Evolutionary conservation across 108 stramenopile genomes (phyloP).

Genomic region (Aureococcus anophagefferens): DNA sequence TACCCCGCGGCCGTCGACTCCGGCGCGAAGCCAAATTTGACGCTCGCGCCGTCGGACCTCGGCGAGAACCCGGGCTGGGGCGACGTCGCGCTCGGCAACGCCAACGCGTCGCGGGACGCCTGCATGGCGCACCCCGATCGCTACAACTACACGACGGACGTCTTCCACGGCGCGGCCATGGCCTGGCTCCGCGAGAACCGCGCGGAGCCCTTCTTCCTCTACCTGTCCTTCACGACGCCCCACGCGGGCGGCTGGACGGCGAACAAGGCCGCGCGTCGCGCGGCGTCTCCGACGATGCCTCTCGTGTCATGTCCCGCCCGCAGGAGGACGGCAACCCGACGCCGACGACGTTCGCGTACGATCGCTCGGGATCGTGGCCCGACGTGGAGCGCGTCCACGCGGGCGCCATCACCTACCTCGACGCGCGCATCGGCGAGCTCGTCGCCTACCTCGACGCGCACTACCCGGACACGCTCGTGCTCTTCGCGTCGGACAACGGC

Average conservation of each 20-base stretch:
- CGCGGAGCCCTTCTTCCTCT: constrained; percentile 1
- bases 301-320: too few relatives aligned
- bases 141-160: constrained; percentile 1
- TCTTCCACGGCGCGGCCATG: not conserved
- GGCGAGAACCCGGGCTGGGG: not conserved
- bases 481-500: too few relatives aligned
- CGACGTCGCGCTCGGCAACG: not conserved
- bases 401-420: constrained; percentile 1
- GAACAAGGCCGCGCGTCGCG: not conserved
- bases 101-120: not conserved
- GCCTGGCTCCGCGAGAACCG: not conserved
- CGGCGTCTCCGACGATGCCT: too few relatives aligned
- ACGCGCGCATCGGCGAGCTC: not conserved
- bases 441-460: not conserved
- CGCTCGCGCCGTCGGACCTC: not conserved
- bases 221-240: constrained; percentile 2
- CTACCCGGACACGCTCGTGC: too few relatives aligned
- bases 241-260: constrained; percentile 2
- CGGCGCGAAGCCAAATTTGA: not conserved
- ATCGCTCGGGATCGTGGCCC: not conserved
- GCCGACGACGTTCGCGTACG: not conserved
- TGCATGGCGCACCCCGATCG: not conserved
- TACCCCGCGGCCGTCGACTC: not conserved
- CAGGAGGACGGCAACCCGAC: too few relatives aligned
- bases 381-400: constrained; percentile 3